Base-by-base conservation (phyloP, 371 early-diverging fungal species). In the Circinella umbellata region DNA sequence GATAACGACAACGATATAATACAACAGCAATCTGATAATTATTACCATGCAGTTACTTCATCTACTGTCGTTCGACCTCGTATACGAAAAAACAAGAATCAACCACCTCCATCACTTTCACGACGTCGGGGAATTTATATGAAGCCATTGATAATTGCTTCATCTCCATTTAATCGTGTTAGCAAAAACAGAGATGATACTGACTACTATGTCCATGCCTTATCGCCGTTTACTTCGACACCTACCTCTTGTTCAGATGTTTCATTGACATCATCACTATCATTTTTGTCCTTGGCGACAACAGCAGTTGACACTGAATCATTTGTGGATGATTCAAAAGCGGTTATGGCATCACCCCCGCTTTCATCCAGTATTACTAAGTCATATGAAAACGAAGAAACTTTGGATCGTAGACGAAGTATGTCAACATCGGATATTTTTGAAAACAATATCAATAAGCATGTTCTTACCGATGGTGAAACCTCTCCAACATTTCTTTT, bases 401-500 rank as follows among this genome's bases (percentile, higher is more conserved):
- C 27, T 13, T 10, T 57, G 6, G 57, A 57, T 34, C 34, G 57
- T 18, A 27, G 27, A 57, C 11, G 57, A 27, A 57, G 57, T 34
- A 17, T 57, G 57, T 57, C 57, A 11, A 34, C 57, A 34, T 34
- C 57, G 14, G 57, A 11, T 4, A 57, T 57, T 57, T 17, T 61
- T 39, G 39, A 61, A 46, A 38, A 36, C 4, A 17, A 8, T 9
- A 38, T 17, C 4, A 5, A 67, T 35, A 42, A 42, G 42, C 42
- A 42, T 42, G 42, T 11, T 9, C 42, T 42, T 42, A 11, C 11
- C 11, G 68, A 67, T 35, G 68, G 48, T 5, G 68, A 67, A 27
- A 46, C 48, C 7, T 67, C 68, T 17, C 68, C 68, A 10, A 53
- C 68, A 8, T 67, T 67, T 61, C 51, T 67, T n/a, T 49, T 57